Conservation (phyloP, 139 green algal species). For the Edaphochlamys debaryana region DNA sequence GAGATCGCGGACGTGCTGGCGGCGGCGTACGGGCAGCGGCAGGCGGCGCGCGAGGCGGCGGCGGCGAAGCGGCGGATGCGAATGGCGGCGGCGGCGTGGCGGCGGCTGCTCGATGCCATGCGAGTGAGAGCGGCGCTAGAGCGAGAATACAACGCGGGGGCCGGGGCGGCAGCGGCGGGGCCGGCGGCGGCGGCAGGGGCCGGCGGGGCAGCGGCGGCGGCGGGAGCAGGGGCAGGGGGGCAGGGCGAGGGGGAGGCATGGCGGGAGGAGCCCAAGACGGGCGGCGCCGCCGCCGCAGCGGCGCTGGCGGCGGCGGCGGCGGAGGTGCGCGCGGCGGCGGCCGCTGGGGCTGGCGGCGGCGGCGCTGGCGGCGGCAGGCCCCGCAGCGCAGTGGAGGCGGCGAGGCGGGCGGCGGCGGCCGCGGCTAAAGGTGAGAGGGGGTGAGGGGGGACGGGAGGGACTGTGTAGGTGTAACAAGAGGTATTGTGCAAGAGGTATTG, state of each 20-base stretch:
- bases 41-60: slow-evolving; percentile 48
- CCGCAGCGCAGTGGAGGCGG: background rate
- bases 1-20: slow-evolving; percentile 68
- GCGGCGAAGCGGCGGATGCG: slow-evolving; percentile 31
- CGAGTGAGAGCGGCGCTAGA: slow-evolving; percentile 52
- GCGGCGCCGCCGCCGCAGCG: background rate
- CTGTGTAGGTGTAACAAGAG: too few relatives aligned
- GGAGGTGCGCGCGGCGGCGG: background rate
- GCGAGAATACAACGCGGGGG: slow-evolving; percentile 36
- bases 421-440: too few relatives aligned
- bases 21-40: slow-evolving; percentile 50
- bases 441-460: too few relatives aligned
- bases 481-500: too few relatives aligned
- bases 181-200: background rate
- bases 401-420: too few relatives aligned
- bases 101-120: slow-evolving; percentile 57
- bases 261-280: background rate
- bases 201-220: background rate
- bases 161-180: background rate
- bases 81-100: slow-evolving; percentile 64
- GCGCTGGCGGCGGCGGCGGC: background rate
- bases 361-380: background rate
- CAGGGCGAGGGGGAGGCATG: background rate
- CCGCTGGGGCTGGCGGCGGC: background rate
- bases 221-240: background rate